Percentiles rank a stretch among this genome's conserved stretches.
Evolutionary conservation across 495 filamentous ascomycete species (phyloP).

Genomic region (Immersiella caudata): DNA sequence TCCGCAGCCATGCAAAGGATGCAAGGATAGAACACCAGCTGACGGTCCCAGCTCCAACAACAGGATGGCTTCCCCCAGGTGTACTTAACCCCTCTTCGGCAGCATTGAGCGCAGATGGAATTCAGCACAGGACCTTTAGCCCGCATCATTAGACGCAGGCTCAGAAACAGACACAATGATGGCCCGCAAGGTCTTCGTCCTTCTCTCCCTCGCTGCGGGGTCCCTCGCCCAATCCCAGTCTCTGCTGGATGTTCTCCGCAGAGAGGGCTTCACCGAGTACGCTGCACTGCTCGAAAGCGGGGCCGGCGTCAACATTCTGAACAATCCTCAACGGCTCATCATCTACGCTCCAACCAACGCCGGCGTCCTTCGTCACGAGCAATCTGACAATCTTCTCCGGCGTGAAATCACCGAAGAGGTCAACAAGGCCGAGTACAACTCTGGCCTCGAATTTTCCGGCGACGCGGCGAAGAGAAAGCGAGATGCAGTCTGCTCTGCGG

Average conservation of each 20-base stretch:
- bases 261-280: conserved; percentile 18
- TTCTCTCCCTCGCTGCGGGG: conserved; percentile 15
- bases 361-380: background rate
- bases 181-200: conserved; percentile 6
- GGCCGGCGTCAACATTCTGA: background rate
- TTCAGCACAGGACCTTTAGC: background rate
- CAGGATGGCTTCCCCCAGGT: background rate
- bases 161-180: background rate
- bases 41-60: background rate
- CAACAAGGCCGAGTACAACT: background rate
- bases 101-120: background rate
- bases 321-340: background rate
- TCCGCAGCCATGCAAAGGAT: background rate
- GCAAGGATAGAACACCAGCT: background rate
- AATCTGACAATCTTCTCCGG: background rate
- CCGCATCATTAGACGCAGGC: background rate
- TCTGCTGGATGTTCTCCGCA: conserved; percentile 10
- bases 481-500: background rate
- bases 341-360: conserved; percentile 18
- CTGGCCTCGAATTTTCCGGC: background rate
- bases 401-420: background rate
- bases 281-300: background rate
- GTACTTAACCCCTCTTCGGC: background rate
- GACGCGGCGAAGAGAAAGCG: conserved; percentile 1
- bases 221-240: conserved; percentile 19